A percentile compares a stretch with the other conserved stretches of the same genome.
These are phyloP conservation scores for Paxillus rubicundulus DNA, from an alignment of 768 basidiomycete species.

Conservation along the genomic window DNA sequence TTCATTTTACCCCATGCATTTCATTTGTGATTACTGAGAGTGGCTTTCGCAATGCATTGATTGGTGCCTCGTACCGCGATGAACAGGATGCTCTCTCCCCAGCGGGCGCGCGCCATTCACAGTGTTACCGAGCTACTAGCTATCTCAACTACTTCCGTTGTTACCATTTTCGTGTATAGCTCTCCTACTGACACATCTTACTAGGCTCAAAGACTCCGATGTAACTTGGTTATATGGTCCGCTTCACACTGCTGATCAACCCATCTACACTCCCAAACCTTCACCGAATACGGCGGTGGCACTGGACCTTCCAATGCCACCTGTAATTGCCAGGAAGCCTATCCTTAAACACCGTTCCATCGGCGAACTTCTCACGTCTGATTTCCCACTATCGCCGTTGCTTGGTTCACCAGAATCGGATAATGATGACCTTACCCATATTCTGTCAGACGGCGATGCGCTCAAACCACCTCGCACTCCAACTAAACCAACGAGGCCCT, in stretches of 20 bases:
- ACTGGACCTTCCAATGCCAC: conserved; percentile 34
- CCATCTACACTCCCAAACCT: conserved; percentile 57
- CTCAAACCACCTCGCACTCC: neutral
- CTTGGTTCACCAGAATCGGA: conserved; percentile 59
- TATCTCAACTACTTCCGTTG: conserved; percentile 2
- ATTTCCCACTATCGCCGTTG: conserved; percentile 60
- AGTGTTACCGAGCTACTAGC: too few species aligned
- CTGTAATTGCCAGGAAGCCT: conserved; percentile 57
- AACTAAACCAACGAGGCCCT: conserved; percentile 43
- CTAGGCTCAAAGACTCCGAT: conserved; percentile 97
- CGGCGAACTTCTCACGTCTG: conserved; percentile 80
- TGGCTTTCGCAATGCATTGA: neutral
- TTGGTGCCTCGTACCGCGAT: conserved; percentile 1
- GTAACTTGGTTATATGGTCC: conserved; percentile 99
- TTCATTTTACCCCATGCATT: neutral
- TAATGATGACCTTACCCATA: conserved; percentile 33
- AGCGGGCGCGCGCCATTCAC: neutral
- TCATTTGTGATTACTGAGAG: conserved; percentile 8
- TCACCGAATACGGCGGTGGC: conserved; percentile 37
- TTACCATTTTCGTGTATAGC: neutral
- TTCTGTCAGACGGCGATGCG: conserved; percentile 24
- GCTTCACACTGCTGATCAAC: conserved; percentile 89
- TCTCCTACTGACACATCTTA: conserved; percentile 9
- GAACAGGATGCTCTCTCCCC: neutral
- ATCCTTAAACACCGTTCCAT: conserved; percentile 96